phyloP scores from a whole-genome alignment of 768 basidiomycete genomes.

The Auriculariales sp. region DNA sequence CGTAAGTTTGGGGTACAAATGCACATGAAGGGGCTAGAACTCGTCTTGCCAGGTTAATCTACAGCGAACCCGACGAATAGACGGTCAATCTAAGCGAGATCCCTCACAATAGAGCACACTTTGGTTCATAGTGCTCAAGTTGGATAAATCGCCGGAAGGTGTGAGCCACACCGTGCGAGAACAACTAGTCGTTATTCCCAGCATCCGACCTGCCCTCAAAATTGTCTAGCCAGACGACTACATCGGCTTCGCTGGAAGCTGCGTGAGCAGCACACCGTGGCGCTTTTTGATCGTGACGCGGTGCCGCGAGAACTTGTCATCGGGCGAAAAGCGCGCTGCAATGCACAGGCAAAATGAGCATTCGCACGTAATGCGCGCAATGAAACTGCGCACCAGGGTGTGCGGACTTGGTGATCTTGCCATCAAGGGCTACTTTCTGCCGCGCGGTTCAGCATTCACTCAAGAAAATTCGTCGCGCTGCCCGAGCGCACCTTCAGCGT shows the following conservation, averaged over 20 bases:
- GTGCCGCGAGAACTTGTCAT: conserved; percentile 98
- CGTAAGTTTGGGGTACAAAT: too few species aligned
- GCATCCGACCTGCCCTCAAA: too few species aligned
- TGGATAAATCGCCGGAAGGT: too few species aligned
- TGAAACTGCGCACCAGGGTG: conserved; percentile 64
- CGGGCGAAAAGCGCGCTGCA: conserved; percentile 91
- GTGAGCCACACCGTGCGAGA: too few species aligned
- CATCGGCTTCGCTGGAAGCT: conserved; percentile 78
- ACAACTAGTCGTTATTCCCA: too few species aligned
- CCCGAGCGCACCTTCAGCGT: conserved; percentile 67
- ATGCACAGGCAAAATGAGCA: not conserved
- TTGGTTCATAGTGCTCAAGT: too few species aligned
- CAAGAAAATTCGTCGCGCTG: not conserved
- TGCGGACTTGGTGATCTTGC: conserved; percentile 85
- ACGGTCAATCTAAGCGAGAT: too few species aligned
- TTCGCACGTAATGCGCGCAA: not conserved
- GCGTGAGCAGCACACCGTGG: conserved; percentile 76
- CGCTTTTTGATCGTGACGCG: conserved; percentile 95
- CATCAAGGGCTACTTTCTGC: conserved; percentile 74
- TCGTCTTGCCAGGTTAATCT: too few species aligned
- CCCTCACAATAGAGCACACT: too few species aligned
- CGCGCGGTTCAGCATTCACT: conserved; percentile 1
- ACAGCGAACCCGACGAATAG: too few species aligned
- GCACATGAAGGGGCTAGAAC: too few species aligned
- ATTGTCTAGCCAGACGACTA: too few species aligned